phyloP scores from a whole-genome alignment of 2,329 filamentous ascomycete genomes.

The Calonectria pteridis region DNA sequence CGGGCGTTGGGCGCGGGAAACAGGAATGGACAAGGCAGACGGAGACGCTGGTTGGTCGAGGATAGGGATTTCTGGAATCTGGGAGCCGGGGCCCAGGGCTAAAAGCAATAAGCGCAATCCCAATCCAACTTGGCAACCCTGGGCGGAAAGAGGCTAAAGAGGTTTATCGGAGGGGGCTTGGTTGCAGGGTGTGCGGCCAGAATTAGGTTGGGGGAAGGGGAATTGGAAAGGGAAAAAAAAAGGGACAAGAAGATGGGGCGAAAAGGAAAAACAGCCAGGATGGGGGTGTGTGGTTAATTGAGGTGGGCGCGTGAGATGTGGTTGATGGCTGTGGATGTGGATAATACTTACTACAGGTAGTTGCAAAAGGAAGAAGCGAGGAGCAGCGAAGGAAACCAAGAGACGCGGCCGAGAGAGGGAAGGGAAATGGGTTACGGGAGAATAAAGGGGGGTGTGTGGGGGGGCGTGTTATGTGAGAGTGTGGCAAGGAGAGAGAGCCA shows the following conservation, averaged over 20 bases:
- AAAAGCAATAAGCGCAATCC: conserved; percentile 40
- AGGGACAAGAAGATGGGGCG: not conserved
- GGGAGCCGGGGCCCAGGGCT: conserved; percentile 37
- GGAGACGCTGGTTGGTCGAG: conserved; percentile 44
- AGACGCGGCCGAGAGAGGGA: conserved; percentile 20
- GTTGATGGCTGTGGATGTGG: conserved; percentile 17
- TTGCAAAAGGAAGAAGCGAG: conserved; percentile 16
- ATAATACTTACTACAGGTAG: not conserved
- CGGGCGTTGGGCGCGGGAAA: conserved; percentile 29
- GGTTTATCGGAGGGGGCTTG: conserved; percentile 24
- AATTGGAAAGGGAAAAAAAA: not conserved
- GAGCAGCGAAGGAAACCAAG: conserved; percentile 20
- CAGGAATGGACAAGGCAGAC: conserved; percentile 43
- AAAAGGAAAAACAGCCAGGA: not conserved
- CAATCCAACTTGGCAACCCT: conserved; percentile 38
- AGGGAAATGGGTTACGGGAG: conserved; percentile 25
- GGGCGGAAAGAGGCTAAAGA: conserved; percentile 30
- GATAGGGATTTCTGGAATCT: conserved; percentile 46
- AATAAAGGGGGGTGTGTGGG: conserved; percentile 22
- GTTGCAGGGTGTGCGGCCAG: conserved; percentile 25
- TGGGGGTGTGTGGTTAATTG: not conserved
- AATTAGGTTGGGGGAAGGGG: conserved; percentile 24
- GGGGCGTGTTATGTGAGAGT: conserved; percentile 10
- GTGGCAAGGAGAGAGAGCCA: conserved; percentile 15
- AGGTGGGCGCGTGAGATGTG: conserved; percentile 11